Evolutionary conservation across 768 basidiomycete species (phyloP).

Genomic region (Goffeauzyma gilvescens): DNA sequence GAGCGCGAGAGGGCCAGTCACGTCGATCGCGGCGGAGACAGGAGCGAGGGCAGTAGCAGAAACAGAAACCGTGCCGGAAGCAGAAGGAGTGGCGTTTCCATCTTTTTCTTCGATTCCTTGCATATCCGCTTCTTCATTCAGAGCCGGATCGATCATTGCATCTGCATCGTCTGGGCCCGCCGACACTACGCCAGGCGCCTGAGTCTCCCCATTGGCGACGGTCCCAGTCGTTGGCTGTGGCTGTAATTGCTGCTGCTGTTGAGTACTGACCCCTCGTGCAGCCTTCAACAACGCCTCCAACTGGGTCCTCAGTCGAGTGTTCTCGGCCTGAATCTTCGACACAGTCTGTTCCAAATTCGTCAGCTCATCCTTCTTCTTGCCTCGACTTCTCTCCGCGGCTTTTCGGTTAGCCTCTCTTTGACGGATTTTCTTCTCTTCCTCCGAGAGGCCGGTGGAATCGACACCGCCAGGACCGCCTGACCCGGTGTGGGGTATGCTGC

Average conservation of each 20-base stretch:
- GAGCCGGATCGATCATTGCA: too few species aligned
- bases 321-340: constrained; percentile 22
- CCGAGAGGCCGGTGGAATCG: too few species aligned
- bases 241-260: neutral
- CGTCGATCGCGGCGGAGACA: too few species aligned
- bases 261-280: constrained; percentile 2
- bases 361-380: constrained; percentile 23
- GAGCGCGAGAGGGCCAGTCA: constrained; percentile 3
- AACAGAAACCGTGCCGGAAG: too few species aligned
- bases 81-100: too few species aligned
- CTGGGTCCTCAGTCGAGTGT: constrained; percentile 17
- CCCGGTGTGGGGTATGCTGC: too few species aligned
- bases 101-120: too few species aligned
- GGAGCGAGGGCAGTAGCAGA: too few species aligned
- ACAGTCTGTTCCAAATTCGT: constrained; percentile 18
- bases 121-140: too few species aligned
- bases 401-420: constrained; percentile 23
- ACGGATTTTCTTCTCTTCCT: constrained; percentile 20
- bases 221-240: neutral
- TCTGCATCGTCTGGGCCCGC: neutral
- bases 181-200: neutral
- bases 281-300: constrained; percentile 13
- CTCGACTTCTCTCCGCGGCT: constrained; percentile 24
- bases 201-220: neutral
- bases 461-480: too few species aligned